phyloP scores from a whole-genome alignment of 805 yeast species.

The Saccharomycopsis oosterbeekiorum region DNA sequence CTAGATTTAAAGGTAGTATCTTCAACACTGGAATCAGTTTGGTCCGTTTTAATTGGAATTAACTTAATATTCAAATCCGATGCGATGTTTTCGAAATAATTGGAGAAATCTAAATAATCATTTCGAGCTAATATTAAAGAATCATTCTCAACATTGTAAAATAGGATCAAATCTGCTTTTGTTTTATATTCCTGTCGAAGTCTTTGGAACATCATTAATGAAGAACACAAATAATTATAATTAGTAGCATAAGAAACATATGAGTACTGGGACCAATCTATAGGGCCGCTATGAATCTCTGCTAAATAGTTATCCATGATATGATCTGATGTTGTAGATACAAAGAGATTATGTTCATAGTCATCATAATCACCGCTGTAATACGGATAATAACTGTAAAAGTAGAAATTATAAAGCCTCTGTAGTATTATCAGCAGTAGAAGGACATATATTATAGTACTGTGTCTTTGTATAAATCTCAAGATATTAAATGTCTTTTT shows the following conservation, averaged over 20 bases:
- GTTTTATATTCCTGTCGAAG: constrained; percentile 30
- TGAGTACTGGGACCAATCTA: constrained; percentile 35
- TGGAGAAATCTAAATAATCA: constrained; percentile 18
- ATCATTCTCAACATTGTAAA: constrained; percentile 22
- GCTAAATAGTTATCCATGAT: not conserved
- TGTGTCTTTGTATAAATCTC: not conserved
- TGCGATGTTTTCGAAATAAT: constrained; percentile 14
- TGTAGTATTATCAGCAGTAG: not conserved
- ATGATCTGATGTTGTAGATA: not conserved
- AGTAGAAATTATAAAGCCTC: not conserved
- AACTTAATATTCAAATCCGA: constrained; percentile 23
- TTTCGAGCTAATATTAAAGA: constrained; percentile 10
- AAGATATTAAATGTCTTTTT: not conserved
- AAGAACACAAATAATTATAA: constrained; percentile 39
- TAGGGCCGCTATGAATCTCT: not conserved
- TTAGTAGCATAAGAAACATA: constrained; percentile 56
- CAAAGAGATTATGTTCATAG: not conserved
- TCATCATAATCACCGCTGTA: not conserved
- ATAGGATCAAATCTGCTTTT: constrained; percentile 37
- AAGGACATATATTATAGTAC: not conserved
- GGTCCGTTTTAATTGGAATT: constrained; percentile 21
- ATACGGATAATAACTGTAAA: not conserved
- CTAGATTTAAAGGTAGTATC: constrained; percentile 37
- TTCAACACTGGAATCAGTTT: constrained; percentile 17
- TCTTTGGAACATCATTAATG: constrained; percentile 37